These are phyloP conservation scores for Fonsecaea nubica DNA, from an alignment of 2,329 filamentous ascomycete genomes.

Conservation along the genomic window DNA sequence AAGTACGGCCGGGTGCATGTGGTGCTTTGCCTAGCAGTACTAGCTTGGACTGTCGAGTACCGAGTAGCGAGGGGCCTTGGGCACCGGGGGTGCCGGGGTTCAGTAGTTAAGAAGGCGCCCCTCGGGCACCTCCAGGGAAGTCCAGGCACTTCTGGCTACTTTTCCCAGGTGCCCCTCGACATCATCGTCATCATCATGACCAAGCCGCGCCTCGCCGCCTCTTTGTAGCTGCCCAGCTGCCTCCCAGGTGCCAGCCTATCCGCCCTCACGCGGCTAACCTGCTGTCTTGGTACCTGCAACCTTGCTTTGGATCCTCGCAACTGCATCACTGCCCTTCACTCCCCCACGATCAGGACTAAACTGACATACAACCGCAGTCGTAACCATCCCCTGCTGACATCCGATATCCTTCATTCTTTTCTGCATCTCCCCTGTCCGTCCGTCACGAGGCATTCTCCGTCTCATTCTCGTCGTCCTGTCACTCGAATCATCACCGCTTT, in stretches of 20 bases:
- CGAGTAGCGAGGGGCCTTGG: not conserved
- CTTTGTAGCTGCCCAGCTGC: not conserved
- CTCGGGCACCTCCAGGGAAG: not conserved
- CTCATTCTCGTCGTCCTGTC: constrained; percentile 12
- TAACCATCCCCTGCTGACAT: constrained; percentile 31
- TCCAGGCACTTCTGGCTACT: not conserved
- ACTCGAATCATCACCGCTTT: constrained; percentile 24
- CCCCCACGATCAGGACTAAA: constrained; percentile 14
- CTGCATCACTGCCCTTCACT: constrained; percentile 15
- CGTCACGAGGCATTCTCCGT: constrained; percentile 24
- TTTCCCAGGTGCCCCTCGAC: constrained; percentile 3
- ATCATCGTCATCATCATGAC: not conserved
- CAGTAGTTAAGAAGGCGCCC: not conserved
- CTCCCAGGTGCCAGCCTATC: no score
- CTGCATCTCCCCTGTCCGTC: constrained; percentile 13
- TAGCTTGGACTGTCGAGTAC: not conserved
- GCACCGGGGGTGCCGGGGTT: not conserved
- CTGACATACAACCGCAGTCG: constrained; percentile 15
- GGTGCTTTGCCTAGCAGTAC: not conserved
- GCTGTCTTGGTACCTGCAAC: constrained; percentile 13
- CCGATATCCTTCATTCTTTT: constrained; percentile 28
- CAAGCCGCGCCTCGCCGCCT: not conserved
- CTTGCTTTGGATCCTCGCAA: constrained; percentile 9
- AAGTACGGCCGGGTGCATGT: not conserved
- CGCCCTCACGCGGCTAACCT: constrained; percentile 19